Evolutionary conservation across 768 basidiomycete genomes (phyloP), one percentile per base, ranked within the genome.

Genomic region (Cystofilobasidium ferigula): DNA sequence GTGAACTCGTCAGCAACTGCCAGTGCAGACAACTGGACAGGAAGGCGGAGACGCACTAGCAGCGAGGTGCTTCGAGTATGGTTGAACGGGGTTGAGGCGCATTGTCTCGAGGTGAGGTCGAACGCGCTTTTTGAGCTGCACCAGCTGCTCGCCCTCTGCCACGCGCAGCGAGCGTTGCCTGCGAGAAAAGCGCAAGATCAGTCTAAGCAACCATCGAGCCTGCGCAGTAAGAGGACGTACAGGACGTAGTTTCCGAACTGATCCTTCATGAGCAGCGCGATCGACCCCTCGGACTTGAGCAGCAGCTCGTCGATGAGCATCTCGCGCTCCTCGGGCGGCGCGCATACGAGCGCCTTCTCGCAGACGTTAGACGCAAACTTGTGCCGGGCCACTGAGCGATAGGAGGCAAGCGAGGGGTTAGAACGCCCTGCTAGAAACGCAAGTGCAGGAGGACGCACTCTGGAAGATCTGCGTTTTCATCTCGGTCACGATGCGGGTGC

Each of bases 361-460:
- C 87, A 88, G 24, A 97, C 94, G 72, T 99, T 98, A 7, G 92
- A 95, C 7, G 90, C 92, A 72, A 89, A 94, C 74, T 94, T 94
- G 73, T 75, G 74, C 20, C 72, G 68, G n/a, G 70, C 69, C 32
- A 74, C 75, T 76, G 64, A 13, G 26, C 7, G 34, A 45, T 9
- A n/a, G 38, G 22, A 35, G 36, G 22, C 42, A 18, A 47, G 42
- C 24, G 13, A 14, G 18, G 20, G 42, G 26, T 18, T 18, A n/a
- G 42, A 9, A 10, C 26, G 45, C 3, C 24, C 14, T 30, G 62
- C 36, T 30, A n/a, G 18, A 2, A 45, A 54, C 3, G 34, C 32
- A 28, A 2, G 42, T 24, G 32, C 42, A 57, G 32, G 34, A 2
- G 24, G 24, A 69, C 72, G 69, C 28, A 74, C 73, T 57, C 28